Percentiles rank a stretch among this genome's conserved stretches.
Conservation (phyloP, 352 stramenopile species). For the Pythium guiyangense region DNA sequence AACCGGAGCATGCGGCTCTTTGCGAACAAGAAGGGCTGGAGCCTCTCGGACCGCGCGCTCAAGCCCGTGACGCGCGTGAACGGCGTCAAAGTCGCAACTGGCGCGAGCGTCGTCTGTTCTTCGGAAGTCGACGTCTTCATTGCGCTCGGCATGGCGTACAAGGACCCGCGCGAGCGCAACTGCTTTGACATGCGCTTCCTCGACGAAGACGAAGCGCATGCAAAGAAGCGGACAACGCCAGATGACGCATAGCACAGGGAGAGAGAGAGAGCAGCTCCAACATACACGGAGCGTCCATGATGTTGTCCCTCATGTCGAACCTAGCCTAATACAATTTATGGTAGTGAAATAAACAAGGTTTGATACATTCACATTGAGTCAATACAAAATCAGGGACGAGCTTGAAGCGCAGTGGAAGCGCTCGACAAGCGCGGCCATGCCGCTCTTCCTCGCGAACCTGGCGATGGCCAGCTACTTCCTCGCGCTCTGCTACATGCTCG, state of each 20-base stretch:
- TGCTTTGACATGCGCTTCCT: constrained; percentile 82
- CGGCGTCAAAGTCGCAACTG: constrained; percentile 48
- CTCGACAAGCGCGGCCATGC: constrained; percentile 24
- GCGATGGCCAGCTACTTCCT: constrained; percentile 88
- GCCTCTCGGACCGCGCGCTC: constrained; percentile 59
- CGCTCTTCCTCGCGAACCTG: constrained; percentile 86
- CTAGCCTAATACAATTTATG: too few species aligned
- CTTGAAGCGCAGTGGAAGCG: background rate
- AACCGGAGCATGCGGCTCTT: constrained; percentile 85
- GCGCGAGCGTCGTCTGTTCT: constrained; percentile 69
- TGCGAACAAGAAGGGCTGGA: constrained; percentile 77
- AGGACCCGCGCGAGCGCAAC: constrained; percentile 69
- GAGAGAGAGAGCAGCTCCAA: too few species aligned
- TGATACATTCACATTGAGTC: too few species aligned
- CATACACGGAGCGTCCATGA: too few species aligned
- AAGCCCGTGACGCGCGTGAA: constrained; percentile 58
- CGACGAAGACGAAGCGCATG: constrained; percentile 63
- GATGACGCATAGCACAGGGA: too few species aligned
- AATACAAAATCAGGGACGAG: background rate
- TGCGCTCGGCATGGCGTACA: constrained; percentile 80
- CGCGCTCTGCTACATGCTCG: constrained; percentile 82
- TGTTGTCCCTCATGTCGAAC: too few species aligned
- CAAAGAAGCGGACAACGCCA: constrained; percentile 19
- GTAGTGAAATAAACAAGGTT: too few species aligned
- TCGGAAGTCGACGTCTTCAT: constrained; percentile 86